These are phyloP conservation scores for Hysterangium stoloniferum DNA, from an alignment of 768 basidiomycete species.

Conservation along the genomic window DNA sequence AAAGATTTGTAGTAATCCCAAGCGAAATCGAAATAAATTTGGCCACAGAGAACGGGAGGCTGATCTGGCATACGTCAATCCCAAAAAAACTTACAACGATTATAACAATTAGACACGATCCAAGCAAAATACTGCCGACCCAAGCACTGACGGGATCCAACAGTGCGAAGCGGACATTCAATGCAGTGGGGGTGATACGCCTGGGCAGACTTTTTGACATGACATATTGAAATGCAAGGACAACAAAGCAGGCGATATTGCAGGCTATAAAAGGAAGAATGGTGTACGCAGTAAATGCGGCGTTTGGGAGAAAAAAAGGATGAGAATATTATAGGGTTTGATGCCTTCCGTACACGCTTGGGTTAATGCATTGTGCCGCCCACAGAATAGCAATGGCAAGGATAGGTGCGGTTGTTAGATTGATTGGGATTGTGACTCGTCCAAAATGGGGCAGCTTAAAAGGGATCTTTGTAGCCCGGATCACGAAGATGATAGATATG, in stretches of 20 bases:
- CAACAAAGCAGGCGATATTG: conserved; percentile 51
- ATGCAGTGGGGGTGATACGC: conserved; percentile 23
- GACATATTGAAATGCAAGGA: conserved; percentile 54
- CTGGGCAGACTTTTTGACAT: conserved; percentile 46
- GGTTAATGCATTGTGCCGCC: conserved; percentile 48
- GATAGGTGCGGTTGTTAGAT: conserved; percentile 49
- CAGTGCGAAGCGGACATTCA: conserved; percentile 49
- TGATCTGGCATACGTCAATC: conserved; percentile 79
- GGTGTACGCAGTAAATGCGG: conserved; percentile 72
- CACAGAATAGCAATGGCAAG: conserved; percentile 43
- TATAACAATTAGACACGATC: conserved; percentile 57
- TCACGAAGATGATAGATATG: conserved; percentile 45
- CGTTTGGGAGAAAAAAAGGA: conserved; percentile 79
- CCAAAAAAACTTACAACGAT: conserved; percentile 70
- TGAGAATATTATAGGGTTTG: conserved; percentile 88
- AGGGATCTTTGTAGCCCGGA: conserved; percentile 37
- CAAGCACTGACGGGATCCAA: conserved; percentile 67
- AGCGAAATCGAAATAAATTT: conserved; percentile 59
- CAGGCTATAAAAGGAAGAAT: conserved; percentile 70
- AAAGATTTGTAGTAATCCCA: conserved; percentile 42
- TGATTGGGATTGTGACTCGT: conserved; percentile 30
- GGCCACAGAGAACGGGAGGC: conserved; percentile 66
- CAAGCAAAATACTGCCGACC: conserved; percentile 63
- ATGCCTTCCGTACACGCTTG: conserved; percentile 57
- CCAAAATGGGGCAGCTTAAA: conserved; percentile 24